A percentile compares a stretch with the other conserved stretches of the same genome.
Evolutionary conservation across 306 rosid genomes (phyloP).

Genomic region (Glycine latifolia): DNA sequence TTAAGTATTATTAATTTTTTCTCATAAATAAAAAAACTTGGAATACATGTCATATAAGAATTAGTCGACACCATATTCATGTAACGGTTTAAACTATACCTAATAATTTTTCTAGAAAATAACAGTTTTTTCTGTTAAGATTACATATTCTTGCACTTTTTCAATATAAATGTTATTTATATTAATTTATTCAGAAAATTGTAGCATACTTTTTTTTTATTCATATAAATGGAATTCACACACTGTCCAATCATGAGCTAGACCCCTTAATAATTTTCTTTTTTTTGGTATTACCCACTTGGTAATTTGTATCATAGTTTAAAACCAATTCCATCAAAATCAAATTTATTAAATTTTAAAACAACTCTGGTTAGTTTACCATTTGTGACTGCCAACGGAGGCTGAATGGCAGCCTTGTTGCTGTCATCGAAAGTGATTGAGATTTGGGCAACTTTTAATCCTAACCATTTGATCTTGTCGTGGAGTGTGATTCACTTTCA

Average conservation of each 20-base stretch:
- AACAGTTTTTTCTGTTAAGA: neutral
- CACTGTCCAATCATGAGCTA: too few species aligned
- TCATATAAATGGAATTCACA: too few species aligned
- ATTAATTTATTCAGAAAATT: neutral
- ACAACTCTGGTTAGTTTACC: neutral
- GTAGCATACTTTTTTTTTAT: too few species aligned
- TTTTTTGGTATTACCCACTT: too few species aligned
- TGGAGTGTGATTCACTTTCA: neutral
- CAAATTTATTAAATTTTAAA: neutral
- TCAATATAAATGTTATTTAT: neutral
- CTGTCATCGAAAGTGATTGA: neutral
- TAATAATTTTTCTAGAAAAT: too few species aligned
- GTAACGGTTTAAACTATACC: too few species aligned
- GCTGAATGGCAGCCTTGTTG: neutral
- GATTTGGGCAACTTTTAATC: neutral
- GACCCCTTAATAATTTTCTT: too few species aligned
- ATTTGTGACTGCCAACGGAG: neutral
- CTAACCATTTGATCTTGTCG: neutral
- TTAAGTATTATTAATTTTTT: too few species aligned
- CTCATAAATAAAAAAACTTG: too few species aligned
- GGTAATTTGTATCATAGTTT: neutral
- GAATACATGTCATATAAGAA: too few species aligned
- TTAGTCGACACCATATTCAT: too few species aligned
- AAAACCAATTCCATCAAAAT: neutral
- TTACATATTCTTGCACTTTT: neutral